A percentile compares a stretch with the other conserved stretches of the same genome.
Conservation (phyloP, 257 asterid species). For the Paulownia fortunei region DNA sequence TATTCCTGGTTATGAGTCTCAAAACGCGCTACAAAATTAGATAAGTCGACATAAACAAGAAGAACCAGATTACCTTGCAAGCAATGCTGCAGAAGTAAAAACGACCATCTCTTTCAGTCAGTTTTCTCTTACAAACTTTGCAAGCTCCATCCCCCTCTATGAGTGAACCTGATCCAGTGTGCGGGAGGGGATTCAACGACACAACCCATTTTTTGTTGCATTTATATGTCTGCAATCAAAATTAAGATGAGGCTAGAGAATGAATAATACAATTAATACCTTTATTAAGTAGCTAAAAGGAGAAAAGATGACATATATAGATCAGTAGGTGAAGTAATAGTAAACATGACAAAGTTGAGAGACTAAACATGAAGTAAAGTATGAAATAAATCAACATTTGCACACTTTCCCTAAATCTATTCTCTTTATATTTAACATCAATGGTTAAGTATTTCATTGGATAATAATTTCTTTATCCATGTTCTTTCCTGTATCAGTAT, state of each 20-base stretch:
- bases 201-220: conserved; percentile 45
- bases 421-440: neutral
- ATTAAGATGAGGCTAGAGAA: neutral
- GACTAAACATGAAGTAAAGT: neutral
- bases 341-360: neutral
- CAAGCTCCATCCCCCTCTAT: conserved; percentile 29
- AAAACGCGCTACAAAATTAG: neutral
- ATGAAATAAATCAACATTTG: neutral
- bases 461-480: neutral
- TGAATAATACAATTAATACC: too few species aligned
- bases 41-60: neutral
- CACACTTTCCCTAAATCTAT: neutral
- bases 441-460: neutral
- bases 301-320: neutral
- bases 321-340: neutral
- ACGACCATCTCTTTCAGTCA: conserved; percentile 25
- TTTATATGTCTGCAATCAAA: conserved; percentile 34
- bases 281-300: too few species aligned
- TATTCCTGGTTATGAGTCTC: neutral
- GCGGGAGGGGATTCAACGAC: conserved; percentile 42
- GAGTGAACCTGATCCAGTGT: conserved; percentile 40
- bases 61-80: conserved; percentile 30
- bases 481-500: neutral
- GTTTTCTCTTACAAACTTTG: conserved; percentile 29
- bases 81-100: conserved; percentile 36